phyloP scores from a whole-genome alignment of 441 rosid species.

The Metrosideros polymorpha region DNA sequence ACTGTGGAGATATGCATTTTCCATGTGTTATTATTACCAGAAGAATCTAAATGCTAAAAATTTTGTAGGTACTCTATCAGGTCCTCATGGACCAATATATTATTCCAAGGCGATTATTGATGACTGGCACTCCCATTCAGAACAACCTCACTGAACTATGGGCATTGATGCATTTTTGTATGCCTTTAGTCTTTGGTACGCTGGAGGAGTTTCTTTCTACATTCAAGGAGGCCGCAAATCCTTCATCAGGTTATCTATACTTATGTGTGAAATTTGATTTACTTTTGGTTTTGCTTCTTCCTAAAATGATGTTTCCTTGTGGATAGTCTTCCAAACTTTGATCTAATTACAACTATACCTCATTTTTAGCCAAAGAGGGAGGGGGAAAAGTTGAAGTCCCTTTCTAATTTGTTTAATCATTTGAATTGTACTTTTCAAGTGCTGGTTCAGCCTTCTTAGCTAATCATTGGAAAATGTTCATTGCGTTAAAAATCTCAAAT shows the following conservation, averaged over 20 bases:
- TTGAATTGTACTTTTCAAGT: neutral
- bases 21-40: neutral
- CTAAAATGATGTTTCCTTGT: neutral
- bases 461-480: neutral
- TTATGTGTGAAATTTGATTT: neutral
- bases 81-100: constrained; percentile 55
- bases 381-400: neutral
- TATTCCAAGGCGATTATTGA: constrained; percentile 79
- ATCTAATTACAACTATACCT: neutral
- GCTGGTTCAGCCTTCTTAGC: neutral
- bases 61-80: constrained; percentile 62
- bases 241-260: constrained; percentile 36
- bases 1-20: neutral
- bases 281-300: neutral
- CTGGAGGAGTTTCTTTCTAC: constrained; percentile 58
- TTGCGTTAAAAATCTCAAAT: neutral
- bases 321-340: neutral
- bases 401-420: neutral
- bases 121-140: constrained; percentile 95
- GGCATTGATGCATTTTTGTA: constrained; percentile 91
- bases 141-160: constrained; percentile 86
- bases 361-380: neutral
- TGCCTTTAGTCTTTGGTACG: constrained; percentile 80
- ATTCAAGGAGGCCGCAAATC: constrained; percentile 56
- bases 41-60: neutral